These are phyloP conservation scores for Sphagnurus paluster DNA, from an alignment of 1,284 basidiomycete species.

Conservation along the genomic window DNA sequence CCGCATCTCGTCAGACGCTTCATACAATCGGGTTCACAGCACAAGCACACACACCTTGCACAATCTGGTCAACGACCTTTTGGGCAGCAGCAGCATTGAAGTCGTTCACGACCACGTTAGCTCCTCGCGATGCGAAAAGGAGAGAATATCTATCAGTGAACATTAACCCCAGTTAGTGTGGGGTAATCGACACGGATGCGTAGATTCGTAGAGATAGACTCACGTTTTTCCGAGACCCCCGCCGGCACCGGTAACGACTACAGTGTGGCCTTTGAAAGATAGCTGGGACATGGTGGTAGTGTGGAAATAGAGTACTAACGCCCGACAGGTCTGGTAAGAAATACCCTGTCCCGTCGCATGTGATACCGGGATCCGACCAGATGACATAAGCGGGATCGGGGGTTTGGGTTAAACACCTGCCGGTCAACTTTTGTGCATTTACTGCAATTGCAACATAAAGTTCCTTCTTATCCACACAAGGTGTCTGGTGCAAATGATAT, in stretches of 20 bases:
- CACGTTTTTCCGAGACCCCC: constrained; percentile 92
- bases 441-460: too few species aligned
- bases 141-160: constrained; percentile 72
- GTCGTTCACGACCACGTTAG: constrained; percentile 95
- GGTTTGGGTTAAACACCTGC: not conserved
- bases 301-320: not conserved
- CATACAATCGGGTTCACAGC: constrained; percentile 23
- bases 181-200: not conserved
- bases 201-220: constrained; percentile 25
- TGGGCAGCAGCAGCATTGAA: constrained; percentile 89
- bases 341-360: constrained; percentile 28
- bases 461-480: too few species aligned
- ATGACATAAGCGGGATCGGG: constrained; percentile 17
- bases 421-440: too few species aligned
- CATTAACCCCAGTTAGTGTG: constrained; percentile 2
- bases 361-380: constrained; percentile 27
- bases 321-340: constrained; percentile 6
- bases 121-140: constrained; percentile 88
- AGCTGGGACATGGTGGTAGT: constrained; percentile 50
- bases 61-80: constrained; percentile 91
- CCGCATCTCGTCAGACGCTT: not conserved
- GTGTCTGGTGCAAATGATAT: too few species aligned
- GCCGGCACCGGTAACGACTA: constrained; percentile 94
- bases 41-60: constrained; percentile 58
- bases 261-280: constrained; percentile 90